Base-by-base conservation (phyloP, 371 early-diverging fungal genomes). In the Mortierella sp. region DNA sequence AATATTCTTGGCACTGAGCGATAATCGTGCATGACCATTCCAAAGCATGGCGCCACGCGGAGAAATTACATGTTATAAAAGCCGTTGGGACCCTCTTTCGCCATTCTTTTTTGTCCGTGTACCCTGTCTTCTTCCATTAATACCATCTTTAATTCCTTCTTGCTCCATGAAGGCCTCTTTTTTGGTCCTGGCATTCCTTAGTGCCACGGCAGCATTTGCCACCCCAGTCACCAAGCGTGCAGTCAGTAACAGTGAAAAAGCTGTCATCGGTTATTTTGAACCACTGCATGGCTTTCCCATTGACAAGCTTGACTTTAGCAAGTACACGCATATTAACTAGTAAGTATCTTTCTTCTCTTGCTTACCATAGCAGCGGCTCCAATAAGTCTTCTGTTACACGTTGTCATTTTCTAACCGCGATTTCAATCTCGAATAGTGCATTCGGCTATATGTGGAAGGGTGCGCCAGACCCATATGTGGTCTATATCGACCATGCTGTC, bases 281-380 rank as follows among this genome's bases (percentile, higher is more conserved):
- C 53, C 53, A 4, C 23, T 16, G 9, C 21, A 23, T 9, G 23
- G 23, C 21, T 16, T 53, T 23, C 53, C 53, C 9, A 23, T 53
- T 26, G 53, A 16, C 53, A 16, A 19, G 23, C 53, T 53, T 9
- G 53, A 53, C 21, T 53, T 53, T 23, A 53, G 9, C 53, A 53
- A 53, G 23, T 16, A 19, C 53, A 53, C 53, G 12, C 53, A 53
- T 23, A 53, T 53, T 9, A 75, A 75, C 53, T 67, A 72, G 66
- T 63, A 70, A 18, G 65, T 59, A 1, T n/a, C 25, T 43, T 15
- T 44, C 16, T 15, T 59, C 4, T n/a, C 61, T 47, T 15, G 53
- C 48, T 6, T 37, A 46, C 45, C 50, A 16, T 51, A 12, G n/a
- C 62, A 4, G 12, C 9, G 16, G 19, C 30, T 5, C 47, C 23